Percentiles rank a stretch among this genome's conserved stretches.
Evolutionary conservation across 352 stramenopile genomes (phyloP).

Genomic region (Labyrinthula sp.): DNA sequence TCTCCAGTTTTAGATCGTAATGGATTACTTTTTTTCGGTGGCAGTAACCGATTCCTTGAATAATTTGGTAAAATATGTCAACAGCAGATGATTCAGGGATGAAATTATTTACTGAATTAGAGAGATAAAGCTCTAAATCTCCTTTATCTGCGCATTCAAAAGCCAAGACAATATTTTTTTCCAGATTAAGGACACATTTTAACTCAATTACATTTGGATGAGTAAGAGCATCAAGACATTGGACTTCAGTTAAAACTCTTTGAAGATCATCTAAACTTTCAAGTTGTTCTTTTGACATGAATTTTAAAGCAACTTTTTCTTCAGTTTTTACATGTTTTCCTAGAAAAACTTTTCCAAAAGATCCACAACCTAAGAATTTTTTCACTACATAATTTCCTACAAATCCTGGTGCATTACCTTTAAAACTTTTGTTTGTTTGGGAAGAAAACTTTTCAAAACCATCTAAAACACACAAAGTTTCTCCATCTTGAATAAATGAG

Average conservation of each 20-base stretch:
- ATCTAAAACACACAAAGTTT: no score
- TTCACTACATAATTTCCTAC: constrained; percentile 18
- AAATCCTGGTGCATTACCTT: background rate
- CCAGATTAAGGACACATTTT: constrained; percentile 9
- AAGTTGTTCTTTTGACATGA: constrained; percentile 17
- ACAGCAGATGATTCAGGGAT: no score
- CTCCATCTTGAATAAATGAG: no score
- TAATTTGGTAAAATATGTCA: constrained; percentile 26
- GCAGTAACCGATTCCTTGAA: constrained; percentile 22
- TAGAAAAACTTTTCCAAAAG: constrained; percentile 22
- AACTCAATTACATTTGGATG: constrained; percentile 27
- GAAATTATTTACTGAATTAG: no score
- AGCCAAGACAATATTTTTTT: constrained; percentile 18
- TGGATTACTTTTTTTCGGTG: constrained; percentile 25
- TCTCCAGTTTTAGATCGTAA: constrained; percentile 28
- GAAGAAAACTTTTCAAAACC: no score
- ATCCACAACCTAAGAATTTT: constrained; percentile 23
- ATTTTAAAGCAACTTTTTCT: constrained; percentile 18
- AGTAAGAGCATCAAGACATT: constrained; percentile 23
- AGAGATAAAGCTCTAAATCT: constrained; percentile 23
- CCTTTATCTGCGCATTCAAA: constrained; percentile 13
- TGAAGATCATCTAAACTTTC: constrained; percentile 14
- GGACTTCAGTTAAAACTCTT: constrained; percentile 23
- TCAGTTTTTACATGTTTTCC: constrained; percentile 20
- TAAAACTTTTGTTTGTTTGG: background rate